These are phyloP conservation scores for Phytophthora megakarya DNA, from an alignment of 352 stramenopile genomes.

Conservation along the genomic window DNA sequence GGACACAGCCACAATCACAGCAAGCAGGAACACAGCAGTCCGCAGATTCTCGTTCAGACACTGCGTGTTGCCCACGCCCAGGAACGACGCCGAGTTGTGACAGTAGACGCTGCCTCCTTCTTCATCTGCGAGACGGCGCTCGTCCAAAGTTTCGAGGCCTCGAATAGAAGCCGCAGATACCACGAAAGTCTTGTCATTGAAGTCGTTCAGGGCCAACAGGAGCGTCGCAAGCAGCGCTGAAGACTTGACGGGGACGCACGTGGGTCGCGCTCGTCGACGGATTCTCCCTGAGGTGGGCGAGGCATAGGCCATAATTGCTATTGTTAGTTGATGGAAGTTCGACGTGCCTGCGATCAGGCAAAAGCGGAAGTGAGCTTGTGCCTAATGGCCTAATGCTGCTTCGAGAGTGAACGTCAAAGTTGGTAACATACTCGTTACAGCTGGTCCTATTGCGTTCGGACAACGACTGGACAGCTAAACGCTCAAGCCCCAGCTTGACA, in stretches of 20 bases:
- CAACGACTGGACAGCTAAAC: constrained; percentile 18
- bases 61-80: constrained; percentile 81
- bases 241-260: constrained; percentile 6
- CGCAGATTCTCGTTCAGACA: constrained; percentile 77
- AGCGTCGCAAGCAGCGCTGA: constrained; percentile 20
- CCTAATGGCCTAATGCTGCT: constrained; percentile 4
- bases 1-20: constrained; percentile 77
- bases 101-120: constrained; percentile 39
- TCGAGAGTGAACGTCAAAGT: constrained; percentile 21
- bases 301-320: constrained; percentile 2
- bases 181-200: constrained; percentile 5
- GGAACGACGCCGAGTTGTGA: constrained; percentile 62
- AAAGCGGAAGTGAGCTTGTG: constrained; percentile 14
- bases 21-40: constrained; percentile 77
- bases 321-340: constrained; percentile 10
- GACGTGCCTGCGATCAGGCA: not conserved
- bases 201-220: constrained; percentile 15
- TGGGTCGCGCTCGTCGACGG: constrained; percentile 18
- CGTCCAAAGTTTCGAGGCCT: not conserved
- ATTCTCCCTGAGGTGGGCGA: constrained; percentile 1
- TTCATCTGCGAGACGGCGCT: constrained; percentile 14
- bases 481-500: constrained; percentile 1
- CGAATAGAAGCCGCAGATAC: constrained; percentile 18
- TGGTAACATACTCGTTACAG: constrained; percentile 20
- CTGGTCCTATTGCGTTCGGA: constrained; percentile 13